Evolutionary conservation across 768 basidiomycete genomes (phyloP).

Genomic region (Chlorophyllum brunneum): DNA sequence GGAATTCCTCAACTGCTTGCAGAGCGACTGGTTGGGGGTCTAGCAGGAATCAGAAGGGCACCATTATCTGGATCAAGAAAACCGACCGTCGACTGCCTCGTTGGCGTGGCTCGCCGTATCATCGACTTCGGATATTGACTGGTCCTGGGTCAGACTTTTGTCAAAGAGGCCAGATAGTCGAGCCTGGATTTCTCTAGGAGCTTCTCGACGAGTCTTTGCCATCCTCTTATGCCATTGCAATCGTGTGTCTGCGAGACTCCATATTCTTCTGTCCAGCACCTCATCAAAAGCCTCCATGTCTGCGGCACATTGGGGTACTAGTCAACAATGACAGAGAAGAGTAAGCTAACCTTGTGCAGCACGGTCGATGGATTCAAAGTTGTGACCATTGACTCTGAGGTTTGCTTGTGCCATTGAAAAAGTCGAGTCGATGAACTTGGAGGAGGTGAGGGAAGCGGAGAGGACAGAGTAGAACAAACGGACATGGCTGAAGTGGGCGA

Average conservation of each 20-base stretch:
- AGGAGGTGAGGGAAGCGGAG: conserved; percentile 1
- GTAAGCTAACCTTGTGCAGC: conserved; percentile 45
- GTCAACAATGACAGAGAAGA: neutral
- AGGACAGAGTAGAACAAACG: conserved; percentile 6
- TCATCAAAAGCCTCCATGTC: conserved; percentile 85
- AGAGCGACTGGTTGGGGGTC: neutral
- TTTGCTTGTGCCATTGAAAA: conserved; percentile 66
- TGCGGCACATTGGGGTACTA: conserved; percentile 23
- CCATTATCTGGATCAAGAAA: neutral
- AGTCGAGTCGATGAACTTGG: conserved; percentile 58
- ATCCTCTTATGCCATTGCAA: conserved; percentile 73
- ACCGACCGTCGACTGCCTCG: conserved; percentile 21
- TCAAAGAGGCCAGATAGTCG: conserved; percentile 27
- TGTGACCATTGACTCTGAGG: conserved; percentile 76
- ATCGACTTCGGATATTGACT: conserved; percentile 13
- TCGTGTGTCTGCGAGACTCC: conserved; percentile 72
- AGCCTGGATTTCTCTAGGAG: conserved; percentile 50
- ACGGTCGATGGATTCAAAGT: conserved; percentile 59
- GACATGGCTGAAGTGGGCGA: conserved; percentile 52
- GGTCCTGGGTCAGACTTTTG: conserved; percentile 27
- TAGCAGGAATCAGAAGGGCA: neutral
- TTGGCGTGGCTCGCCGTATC: conserved; percentile 19
- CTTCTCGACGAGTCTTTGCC: conserved; percentile 59
- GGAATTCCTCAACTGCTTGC: conserved; percentile 11
- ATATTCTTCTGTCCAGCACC: conserved; percentile 76